phyloP scores from a whole-genome alignment of 805 yeast genomes.

The Debaryomyces maramus region DNA sequence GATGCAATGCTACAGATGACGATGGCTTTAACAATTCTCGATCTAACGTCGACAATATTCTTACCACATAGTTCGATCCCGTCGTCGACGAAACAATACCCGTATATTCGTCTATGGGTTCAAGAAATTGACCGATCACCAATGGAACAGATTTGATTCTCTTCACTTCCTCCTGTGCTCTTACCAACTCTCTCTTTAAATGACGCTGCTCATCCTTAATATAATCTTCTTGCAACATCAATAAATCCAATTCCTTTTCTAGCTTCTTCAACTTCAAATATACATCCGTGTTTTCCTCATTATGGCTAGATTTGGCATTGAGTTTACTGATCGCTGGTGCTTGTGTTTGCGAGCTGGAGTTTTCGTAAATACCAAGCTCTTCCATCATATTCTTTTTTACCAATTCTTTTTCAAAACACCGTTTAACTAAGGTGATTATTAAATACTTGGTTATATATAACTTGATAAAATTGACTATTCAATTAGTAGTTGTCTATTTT shows the following conservation, averaged over 20 bases:
- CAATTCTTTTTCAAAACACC: background rate
- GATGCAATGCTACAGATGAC: constrained; percentile 94
- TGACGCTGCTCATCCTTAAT: constrained; percentile 98
- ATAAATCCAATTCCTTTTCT: constrained; percentile 84
- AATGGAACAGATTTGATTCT: constrained; percentile 96
- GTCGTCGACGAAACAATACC: constrained; percentile 98
- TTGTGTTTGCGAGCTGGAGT: constrained; percentile 10
- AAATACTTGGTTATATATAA: background rate
- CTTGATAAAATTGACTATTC: background rate
- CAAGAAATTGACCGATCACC: constrained; percentile 96
- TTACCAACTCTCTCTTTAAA: constrained; percentile 85
- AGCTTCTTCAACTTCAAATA: constrained; percentile 83
- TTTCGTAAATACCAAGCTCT: constrained; percentile 35
- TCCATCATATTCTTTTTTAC: constrained; percentile 25
- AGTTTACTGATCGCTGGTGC: constrained; percentile 7
- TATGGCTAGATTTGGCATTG: constrained; percentile 2
- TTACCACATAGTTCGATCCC: constrained; percentile 95
- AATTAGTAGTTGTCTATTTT: background rate
- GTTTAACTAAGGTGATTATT: background rate
- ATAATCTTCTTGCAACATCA: constrained; percentile 89
- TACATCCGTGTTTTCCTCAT: constrained; percentile 56
- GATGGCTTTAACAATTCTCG: constrained; percentile 93
- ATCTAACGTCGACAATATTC: constrained; percentile 91
- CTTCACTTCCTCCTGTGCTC: constrained; percentile 98
- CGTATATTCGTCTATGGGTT: constrained; percentile 94